Evolutionary conservation across 202 grass and related monocot genomes (phyloP).

Genomic region (Setaria italica): DNA sequence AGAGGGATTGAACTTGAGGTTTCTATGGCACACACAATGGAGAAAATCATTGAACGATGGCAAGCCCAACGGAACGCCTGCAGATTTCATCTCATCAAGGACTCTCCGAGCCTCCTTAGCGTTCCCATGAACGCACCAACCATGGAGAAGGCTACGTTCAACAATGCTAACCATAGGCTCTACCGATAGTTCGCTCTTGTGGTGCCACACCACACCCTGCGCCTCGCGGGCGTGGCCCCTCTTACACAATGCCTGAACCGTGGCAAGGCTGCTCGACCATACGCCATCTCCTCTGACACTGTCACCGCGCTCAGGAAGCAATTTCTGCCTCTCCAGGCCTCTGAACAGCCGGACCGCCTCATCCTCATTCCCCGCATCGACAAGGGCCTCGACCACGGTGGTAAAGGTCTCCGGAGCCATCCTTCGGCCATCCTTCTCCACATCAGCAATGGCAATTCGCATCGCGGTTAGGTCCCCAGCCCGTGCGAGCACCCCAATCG

Average conservation of each 20-base stretch:
- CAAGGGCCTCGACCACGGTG: conserved; percentile 56
- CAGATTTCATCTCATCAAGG: conserved; percentile 60
- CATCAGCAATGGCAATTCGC: conserved; percentile 41
- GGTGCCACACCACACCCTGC: conserved; percentile 61
- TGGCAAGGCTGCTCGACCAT: conserved; percentile 53
- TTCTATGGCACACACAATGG: conserved; percentile 62
- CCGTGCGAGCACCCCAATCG: conserved; percentile 47
- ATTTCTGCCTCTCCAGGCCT: conserved; percentile 48
- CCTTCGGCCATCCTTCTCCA: conserved; percentile 45
- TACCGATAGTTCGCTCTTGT: conserved; percentile 54
- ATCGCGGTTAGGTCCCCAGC: conserved; percentile 61
- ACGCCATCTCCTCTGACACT: conserved; percentile 29
- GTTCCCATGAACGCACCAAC: conserved; percentile 74
- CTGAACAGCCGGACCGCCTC: conserved; percentile 60
- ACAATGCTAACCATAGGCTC: conserved; percentile 50
- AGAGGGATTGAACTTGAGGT: conserved; percentile 75
- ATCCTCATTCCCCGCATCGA: conserved; percentile 57
- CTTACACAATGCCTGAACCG: conserved; percentile 66
- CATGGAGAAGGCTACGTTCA: conserved; percentile 61
- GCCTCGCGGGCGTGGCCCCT: conserved; percentile 65
- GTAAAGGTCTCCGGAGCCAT: conserved; percentile 61
- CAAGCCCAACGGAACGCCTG: conserved; percentile 43
- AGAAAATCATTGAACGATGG: conserved; percentile 67
- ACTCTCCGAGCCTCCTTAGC: conserved; percentile 59
- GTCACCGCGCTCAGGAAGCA: conserved; percentile 31